A percentile compares a stretch with the other conserved stretches of the same genome.
phyloP scores from a whole-genome alignment of 129 eudicot species.

The Helianthus tuberosus region DNA sequence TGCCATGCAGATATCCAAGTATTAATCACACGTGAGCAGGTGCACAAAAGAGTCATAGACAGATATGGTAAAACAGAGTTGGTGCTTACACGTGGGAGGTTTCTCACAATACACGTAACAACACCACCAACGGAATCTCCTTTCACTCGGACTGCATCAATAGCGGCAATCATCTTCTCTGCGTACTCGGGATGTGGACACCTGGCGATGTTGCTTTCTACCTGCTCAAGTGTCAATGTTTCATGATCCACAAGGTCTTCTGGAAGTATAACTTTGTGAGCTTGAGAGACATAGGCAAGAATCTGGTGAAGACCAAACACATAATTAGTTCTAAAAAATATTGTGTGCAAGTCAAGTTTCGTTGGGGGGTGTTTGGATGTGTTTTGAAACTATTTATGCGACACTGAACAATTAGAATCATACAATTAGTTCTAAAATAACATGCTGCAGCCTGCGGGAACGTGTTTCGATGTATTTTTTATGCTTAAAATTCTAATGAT shows the following conservation, averaged over 20 bases:
- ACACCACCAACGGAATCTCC: constrained; percentile 99
- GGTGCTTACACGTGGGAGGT: constrained; percentile 80
- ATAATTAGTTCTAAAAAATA: not conserved
- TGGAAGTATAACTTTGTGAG: constrained; percentile 83
- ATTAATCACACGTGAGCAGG: constrained; percentile 17
- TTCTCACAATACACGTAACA: constrained; percentile 91
- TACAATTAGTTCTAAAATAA: not conserved
- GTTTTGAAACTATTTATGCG: not conserved
- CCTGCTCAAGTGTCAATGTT: constrained; percentile 79
- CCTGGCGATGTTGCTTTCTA: constrained; percentile 92
- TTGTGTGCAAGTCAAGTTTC: not conserved
- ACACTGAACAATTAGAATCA: not conserved
- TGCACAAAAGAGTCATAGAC: constrained; percentile 41
- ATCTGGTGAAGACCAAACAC: constrained; percentile 46
- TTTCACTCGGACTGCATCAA: constrained; percentile 86
- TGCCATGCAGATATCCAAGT: constrained; percentile 25
- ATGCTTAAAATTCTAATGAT: no score
- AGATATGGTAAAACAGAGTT: constrained; percentile 44
- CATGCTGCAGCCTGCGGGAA: no score
- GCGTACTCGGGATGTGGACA: constrained; percentile 98
- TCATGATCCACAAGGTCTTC: constrained; percentile 80
- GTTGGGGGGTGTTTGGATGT: not conserved
- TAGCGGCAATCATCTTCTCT: constrained; percentile 97
- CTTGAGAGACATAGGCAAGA: constrained; percentile 94
- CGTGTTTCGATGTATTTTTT: no score